Evolutionary conservation across 345 rosid species (phyloP), one percentile per base, ranked within the genome.

Genomic region (Mangifera indica): DNA sequence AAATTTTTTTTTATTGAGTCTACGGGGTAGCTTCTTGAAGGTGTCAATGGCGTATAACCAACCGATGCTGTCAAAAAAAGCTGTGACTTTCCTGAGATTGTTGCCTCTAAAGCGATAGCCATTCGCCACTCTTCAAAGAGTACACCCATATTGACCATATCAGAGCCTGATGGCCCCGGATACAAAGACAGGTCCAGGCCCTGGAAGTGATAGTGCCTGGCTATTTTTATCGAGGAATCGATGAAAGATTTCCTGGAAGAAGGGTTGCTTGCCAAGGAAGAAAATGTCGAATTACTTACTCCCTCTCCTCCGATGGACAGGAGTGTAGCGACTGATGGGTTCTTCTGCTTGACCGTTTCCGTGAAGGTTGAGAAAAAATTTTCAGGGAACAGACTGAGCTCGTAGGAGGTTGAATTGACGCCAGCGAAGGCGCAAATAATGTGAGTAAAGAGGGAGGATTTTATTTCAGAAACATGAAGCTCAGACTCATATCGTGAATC

Each of bases 161-260:
- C 72, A 10, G 59, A 46, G 7, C 48, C 4, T 8, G 58, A 6
- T 59, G 18, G 34, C 40, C 17, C 74, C 52, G 37, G 29, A 45
- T 12, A 20, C 79, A 78, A 69, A 17, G 37, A 67, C 18, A 83
- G 60, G 22, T 78, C 82, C 0, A 75, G 74, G 48, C 86, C 86
- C 7, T 72, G 45, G 15, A 68, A 68, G 32, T 22, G 20, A 20
- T 54, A 21, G n/a, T 34, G 61, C 9, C 71, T 67, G 2, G 22
- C 61, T 1, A 3, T 4, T 7, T 25, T 21, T 34, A 55, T 54
- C 2, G 62, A 68, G 3, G 52, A 55, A 11, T 68, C 62, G 12
- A 55, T 68, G 61, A 68, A 68, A 17, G 61, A 37, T 40, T 55
- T 68, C 15, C 62, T 68, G 10, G 7, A 8, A 20, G 51, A 54